Evolutionary conservation across 2,329 filamentous ascomycete genomes (phyloP).

Genomic region (Fusarium sambucinum): DNA sequence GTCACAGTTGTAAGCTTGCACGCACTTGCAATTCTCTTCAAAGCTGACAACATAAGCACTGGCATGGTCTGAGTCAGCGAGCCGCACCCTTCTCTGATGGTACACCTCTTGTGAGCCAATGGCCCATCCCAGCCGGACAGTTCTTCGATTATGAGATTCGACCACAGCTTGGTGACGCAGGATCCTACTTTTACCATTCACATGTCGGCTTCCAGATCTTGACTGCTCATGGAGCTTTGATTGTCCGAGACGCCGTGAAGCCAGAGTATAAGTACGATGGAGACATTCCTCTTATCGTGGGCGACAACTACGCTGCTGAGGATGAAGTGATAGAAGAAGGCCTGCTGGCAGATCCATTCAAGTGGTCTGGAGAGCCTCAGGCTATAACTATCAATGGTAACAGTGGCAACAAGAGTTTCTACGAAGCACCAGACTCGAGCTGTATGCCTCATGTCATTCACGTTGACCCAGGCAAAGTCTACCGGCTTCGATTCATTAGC

Average conservation of each 20-base stretch:
- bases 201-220: constrained; percentile 73
- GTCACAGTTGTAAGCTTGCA: constrained; percentile 30
- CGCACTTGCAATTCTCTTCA: fast-evolving
- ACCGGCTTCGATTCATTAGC: constrained; percentile 29
- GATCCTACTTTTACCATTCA: constrained; percentile 77
- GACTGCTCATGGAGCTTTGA: constrained; percentile 68
- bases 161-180: constrained; percentile 64
- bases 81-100: constrained; percentile 74
- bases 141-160: constrained; percentile 77
- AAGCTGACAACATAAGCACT: constrained; percentile 62
- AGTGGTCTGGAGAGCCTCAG: constrained; percentile 70
- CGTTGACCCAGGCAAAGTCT: constrained; percentile 16
- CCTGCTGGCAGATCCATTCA: constrained; percentile 62
- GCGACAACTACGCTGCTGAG: constrained; percentile 68
- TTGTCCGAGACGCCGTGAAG: constrained; percentile 59
- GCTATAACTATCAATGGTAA: constrained; percentile 43
- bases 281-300: constrained; percentile 64
- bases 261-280: constrained; percentile 72
- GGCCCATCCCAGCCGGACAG: constrained; percentile 71
- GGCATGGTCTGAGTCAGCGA: constrained; percentile 73
- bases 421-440: constrained; percentile 18
- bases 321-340: constrained; percentile 65
- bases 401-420: constrained; percentile 29
- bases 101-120: constrained; percentile 69
- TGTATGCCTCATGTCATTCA: constrained; percentile 31